These are phyloP conservation scores for Trametes cubensis DNA, from an alignment of 768 basidiomycete genomes.

Conservation along the genomic window DNA sequence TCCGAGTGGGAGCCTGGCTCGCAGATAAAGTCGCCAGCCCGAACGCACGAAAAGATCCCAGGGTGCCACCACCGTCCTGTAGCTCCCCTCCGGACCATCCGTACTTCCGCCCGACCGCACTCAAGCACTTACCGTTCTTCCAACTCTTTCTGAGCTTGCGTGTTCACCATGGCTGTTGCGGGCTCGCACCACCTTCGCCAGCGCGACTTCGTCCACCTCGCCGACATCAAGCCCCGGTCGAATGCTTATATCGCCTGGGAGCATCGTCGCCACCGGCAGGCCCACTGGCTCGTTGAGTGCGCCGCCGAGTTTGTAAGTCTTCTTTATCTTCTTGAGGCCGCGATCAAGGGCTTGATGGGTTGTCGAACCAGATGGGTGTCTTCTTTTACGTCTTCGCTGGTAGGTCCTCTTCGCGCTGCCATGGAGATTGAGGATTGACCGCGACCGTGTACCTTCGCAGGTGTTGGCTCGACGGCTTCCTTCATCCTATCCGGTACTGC, in stretches of 20 bases:
- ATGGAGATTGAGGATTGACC: background rate
- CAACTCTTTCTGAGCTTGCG: background rate
- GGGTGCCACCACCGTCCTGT: background rate
- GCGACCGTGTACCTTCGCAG: conserved; percentile 19
- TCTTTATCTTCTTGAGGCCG: background rate
- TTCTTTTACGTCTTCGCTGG: conserved; percentile 37
- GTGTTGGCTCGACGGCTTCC: conserved; percentile 39
- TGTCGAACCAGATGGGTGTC: conserved; percentile 29
- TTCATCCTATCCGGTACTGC: conserved; percentile 34
- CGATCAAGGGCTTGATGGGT: background rate
- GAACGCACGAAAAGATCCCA: background rate
- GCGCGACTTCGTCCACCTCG: conserved; percentile 29
- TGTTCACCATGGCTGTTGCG: conserved; percentile 3
- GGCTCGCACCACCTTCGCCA: conserved; percentile 22
- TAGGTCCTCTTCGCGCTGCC: background rate
- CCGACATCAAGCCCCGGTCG: conserved; percentile 30
- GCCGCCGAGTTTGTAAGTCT: conserved; percentile 35
- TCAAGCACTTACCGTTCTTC: background rate
- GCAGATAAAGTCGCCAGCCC: conserved; percentile 14
- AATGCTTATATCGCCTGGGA: conserved; percentile 28
- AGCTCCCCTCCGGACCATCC: conserved; percentile 9
- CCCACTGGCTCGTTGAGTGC: conserved; percentile 37
- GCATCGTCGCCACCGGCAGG: conserved; percentile 33
- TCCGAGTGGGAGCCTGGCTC: background rate
- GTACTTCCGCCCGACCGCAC: background rate